Evolutionary conservation across 805 yeast species (phyloP).

Genomic region (Isabelozyma pseudorhagii): DNA sequence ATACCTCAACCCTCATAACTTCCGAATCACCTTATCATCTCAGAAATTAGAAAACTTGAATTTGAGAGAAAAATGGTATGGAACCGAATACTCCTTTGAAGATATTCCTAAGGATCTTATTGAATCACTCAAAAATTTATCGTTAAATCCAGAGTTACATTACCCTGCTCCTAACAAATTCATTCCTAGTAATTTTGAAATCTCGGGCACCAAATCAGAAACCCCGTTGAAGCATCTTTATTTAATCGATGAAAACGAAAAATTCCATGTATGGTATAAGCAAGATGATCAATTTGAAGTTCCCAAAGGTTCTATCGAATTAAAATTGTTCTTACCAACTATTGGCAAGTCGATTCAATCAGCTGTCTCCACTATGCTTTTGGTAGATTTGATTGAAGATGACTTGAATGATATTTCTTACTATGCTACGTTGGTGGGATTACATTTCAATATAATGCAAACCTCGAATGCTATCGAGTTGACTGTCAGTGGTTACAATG

Average conservation of each 20-base stretch:
- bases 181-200: conserved; percentile 74
- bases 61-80: conserved; percentile 79
- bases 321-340: conserved; percentile 64
- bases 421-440: conserved; percentile 81
- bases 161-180: conserved; percentile 77
- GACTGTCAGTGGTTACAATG: conserved; percentile 75
- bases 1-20: conserved; percentile 55
- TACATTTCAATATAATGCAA: conserved; percentile 53
- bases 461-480: conserved; percentile 71
- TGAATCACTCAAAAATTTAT: conserved; percentile 22
- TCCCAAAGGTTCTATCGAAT: conserved; percentile 75
- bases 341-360: conserved; percentile 57
- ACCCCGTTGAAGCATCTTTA: conserved; percentile 54
- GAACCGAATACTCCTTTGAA: conserved; percentile 66
- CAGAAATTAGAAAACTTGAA: conserved; percentile 44
- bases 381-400: conserved; percentile 72
- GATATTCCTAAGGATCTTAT: conserved; percentile 41
- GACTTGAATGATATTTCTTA: conserved; percentile 73
- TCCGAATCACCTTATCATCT: conserved; percentile 57
- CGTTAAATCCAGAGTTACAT: conserved; percentile 35
- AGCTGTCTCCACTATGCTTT: conserved; percentile 56
- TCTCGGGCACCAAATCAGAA: conserved; percentile 39
- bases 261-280: conserved; percentile 76
- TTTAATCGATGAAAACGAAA: conserved; percentile 50
- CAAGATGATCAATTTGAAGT: conserved; percentile 85